Evolutionary conservation across 1,284 basidiomycete species (phyloP), one percentile per base, ranked within the genome.

Genomic region (Phellinidium pouzarii): DNA sequence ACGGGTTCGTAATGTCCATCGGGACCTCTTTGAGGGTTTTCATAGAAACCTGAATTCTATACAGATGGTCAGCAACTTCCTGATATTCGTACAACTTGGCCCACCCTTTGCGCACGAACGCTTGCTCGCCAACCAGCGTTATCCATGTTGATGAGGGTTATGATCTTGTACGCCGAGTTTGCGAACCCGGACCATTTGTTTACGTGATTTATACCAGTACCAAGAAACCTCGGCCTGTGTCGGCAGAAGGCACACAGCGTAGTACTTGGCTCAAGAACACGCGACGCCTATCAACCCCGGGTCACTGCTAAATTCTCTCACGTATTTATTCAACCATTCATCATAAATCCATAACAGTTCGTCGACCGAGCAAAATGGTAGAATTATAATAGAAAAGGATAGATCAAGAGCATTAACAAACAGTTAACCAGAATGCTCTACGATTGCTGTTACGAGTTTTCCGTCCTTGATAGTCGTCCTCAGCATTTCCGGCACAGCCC

Each of bases 401-500:
- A 36, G 26, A 46, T 8, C 11, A 34, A 8, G 31, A 34, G 31
- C 14, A 46, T 14, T 2, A 19, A 26, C 29, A 31, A 22, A 29
- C 20, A 22, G 17, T 50, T 55, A 58, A 31, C 53, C 57, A n/a
- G 52, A 47, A 53, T 96, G 93, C 66, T 96, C 93, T n/a, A 96
- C 87, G 44, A 94, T 81, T 25, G 75, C 82, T 8, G 93, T 95
- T 45, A 93, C 78, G 52, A 96, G 71, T 68, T 89, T 95, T n/a
- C 94, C 93, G 59, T 82, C 73, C 65, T 81, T 74, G 19, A 99
- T 74, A 44, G 81, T 78, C 41, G 90, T 91, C 75, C 85, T 91
- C 68, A 99, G 77, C 87, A 98, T 98, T 71, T 99, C 96, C 1
- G 96, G 96, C 36, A 99, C 74, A 2, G 95, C 80, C 60, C 84